These are phyloP conservation scores for Mucor indicus DNA, from an alignment of 371 early-diverging fungal genomes.

Conservation along the genomic window DNA sequence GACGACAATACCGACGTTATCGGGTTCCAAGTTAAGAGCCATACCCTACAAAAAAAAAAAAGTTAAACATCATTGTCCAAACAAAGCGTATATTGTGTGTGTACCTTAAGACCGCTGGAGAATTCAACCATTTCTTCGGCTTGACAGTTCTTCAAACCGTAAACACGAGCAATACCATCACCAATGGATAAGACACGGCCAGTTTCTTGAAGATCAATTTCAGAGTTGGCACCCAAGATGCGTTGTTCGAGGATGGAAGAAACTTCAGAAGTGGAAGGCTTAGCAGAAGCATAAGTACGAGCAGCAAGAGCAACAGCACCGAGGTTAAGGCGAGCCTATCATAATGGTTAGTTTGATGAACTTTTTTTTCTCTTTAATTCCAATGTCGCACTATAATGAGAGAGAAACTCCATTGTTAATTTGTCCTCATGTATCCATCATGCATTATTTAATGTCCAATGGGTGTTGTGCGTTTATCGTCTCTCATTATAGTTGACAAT, in stretches of 20 bases:
- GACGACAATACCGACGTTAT: conserved; percentile 98
- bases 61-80: neutral
- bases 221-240: conserved; percentile 79
- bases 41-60: conserved; percentile 63
- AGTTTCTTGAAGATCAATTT: conserved; percentile 91
- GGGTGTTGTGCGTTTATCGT: too few species aligned
- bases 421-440: too few species aligned
- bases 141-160: conserved; percentile 95
- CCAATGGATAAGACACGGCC: conserved; percentile 97
- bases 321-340: conserved; percentile 51
- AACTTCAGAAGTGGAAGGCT: conserved; percentile 79
- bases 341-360: too few species aligned
- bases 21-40: conserved; percentile 97
- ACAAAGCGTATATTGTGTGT: too few species aligned
- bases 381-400: too few species aligned
- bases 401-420: too few species aligned
- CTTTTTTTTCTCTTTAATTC: too few species aligned
- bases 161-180: conserved; percentile 99
- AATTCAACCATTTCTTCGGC: conserved; percentile 99
- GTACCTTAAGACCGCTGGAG: conserved; percentile 92
- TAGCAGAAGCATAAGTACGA: conserved; percentile 58
- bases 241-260: conserved; percentile 91
- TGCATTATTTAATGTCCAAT: too few species aligned
- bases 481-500: too few species aligned
- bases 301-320: conserved; percentile 52